Base-by-base conservation (phyloP, 176 grass and related monocot species). In the Calamus simplicifolius region DNA sequence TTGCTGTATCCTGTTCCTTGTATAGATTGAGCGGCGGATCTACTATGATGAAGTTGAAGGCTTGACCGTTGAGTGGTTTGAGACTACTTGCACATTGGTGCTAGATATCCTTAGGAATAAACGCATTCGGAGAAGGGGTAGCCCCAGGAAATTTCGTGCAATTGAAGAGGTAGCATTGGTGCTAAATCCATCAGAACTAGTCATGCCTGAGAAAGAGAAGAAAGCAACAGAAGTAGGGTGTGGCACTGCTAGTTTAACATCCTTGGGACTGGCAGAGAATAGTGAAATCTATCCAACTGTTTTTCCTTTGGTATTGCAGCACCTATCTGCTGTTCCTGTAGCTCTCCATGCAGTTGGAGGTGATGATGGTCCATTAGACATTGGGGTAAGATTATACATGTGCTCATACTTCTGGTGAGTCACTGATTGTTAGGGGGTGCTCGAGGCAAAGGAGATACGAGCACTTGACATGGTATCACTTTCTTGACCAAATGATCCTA, bases 41-140 rank as follows among this genome's bases (percentile, higher is more conserved):
- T 85, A 88, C 66, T 91, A 97, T 78, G 87, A 97, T 61, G 93
- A 97, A 69, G 81, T 88, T 17, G 81, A 91, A 64, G 81, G 84
- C 26, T 62, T 97, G 61, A 63, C 58, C 5, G 70, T 75, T 49
- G 93, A 97, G 52, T 97, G 93, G 93, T 63, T 97, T 48, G 93
- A 91, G 77, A 67, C 81, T 35, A 97, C 87, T 49, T 74, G 57
- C 49, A 91, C 93, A 3, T 75, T 91, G 60, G 74, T 97, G 73
- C 58, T 97, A 67, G 81, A 97, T 78, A 51, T 89, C 59, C 74
- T 63, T 31, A 78, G 73, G 56, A 88, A 72, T 26, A 88, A 53
- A 26, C 58, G 58, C 51, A 49, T 55, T n/a, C 77, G 78, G 58
- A 85, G 68, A 75, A 88, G 52, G 55, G 69, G 84, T 51, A 51